Evolutionary conservation across 1,139 yeast species (phyloP), one percentile per base, ranked within the genome.

Genomic region (Casaregolazyma suthepensis): DNA sequence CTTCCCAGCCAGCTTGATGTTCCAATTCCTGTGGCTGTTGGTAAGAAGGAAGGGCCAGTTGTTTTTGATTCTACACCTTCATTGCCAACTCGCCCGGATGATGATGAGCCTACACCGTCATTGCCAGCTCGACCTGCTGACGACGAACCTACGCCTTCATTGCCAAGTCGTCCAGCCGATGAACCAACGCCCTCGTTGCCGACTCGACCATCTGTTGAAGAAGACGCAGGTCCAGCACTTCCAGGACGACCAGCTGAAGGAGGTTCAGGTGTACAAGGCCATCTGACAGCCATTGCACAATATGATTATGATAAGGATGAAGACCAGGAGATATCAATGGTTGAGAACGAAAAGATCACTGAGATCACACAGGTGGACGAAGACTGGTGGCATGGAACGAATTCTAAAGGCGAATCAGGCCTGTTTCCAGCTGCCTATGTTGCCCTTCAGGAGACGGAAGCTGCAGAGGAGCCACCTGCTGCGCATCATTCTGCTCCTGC

Each of bases 361-460:
- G 81, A 81, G 26, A 81, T 86, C 57, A 86, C 84, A 55, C 79
- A 82, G 63, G 80, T 82, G 10, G 91, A 85, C 64, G 86, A 81
- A 49, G 90, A 85, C 60, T 87, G 95, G 95, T 87, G 94, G 94
- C 72, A 81, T 23, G 95, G 94, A 43, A 77, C 75, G 57, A 83
- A 85, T 66, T 63, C 79, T 6, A 69, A 67, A 62, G 95, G 89
- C 47, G 76, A 73, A 57, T 78, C 79, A 6, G 99, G 99, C 26
- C 84, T 91, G 63, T 91, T 93, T 74, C 99, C 99, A 3, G 75
- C 94, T 1, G 89, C 88, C 69, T 93, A 93, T 66, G 95, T 87
- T 47, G 74, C 72, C 35, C 68, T 81, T 54, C 67, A 74, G 49
- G 69, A 66, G 26, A n/a, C 37, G n/a, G 37, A 31, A 13, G 37